Base-by-base conservation (phyloP, 768 basidiomycete species). In the Termitomyces eurrhizus region DNA sequence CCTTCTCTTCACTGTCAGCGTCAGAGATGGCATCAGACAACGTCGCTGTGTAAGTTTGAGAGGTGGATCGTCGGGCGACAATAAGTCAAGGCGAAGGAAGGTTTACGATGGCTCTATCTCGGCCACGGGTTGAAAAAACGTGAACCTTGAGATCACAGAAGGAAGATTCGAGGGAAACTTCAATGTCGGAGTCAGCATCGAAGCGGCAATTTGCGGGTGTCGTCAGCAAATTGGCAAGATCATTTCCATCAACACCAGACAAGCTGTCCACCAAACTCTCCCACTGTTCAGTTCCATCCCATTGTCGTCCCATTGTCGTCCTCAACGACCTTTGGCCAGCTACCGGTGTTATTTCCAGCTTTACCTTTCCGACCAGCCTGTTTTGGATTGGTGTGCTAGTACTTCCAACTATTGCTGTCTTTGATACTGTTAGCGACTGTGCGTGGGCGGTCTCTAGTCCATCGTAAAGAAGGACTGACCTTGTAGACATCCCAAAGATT, bases 181-280 rank as follows among this genome's bases (percentile, higher is more conserved):
- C n/a, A 29, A 35, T 45, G 63, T 63, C 65, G 60, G 64, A 64
- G 63, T 65, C 53, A 50, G n/a, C 37, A 49, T 58, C 53, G 44
- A 36, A 33, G 48, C 50, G 67, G 67, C 67, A 67, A 64, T 58
- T 66, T 63, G 65, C 67, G 65, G 65, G 59, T 63, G 64, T 56
- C 59, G 64, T 65, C 66, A 65, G 68, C 64, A 66, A 62, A 56
- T 61, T 61, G 64, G 59, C 59, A 62, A 66, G 65, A 65, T 66
- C 66, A 67, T 69, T 44, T 67, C 67, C 67, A 68, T 68, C 67
- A 68, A 64, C 58, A 45, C 53, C 51, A 49, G 62, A 65, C 61
- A 63, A 59, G 26, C 66, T 68, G 63, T 68, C 66, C 67, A 67
- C 67, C 54, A 65, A 64, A 63, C 66, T 59, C 62, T 63, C 70